Percentiles rank a stretch among this genome's conserved stretches.
Conservation (phyloP, 192 early-diverging fungal genomes). For the Coemansia sp. region DNA sequence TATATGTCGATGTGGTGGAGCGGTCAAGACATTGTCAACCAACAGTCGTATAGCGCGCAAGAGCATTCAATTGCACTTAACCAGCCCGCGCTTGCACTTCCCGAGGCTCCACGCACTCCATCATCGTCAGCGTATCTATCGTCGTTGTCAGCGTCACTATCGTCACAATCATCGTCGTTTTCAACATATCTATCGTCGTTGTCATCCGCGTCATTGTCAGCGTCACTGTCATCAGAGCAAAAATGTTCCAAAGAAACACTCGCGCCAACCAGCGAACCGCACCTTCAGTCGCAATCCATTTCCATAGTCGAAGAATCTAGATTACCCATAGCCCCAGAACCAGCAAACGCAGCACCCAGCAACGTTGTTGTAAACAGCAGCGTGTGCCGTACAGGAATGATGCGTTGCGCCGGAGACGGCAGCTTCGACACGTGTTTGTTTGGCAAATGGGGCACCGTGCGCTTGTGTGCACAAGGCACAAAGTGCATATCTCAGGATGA, state of each 20-base stretch:
- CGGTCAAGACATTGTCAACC: neutral
- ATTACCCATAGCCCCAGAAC: neutral
- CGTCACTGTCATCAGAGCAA: too few species aligned
- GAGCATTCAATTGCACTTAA: neutral
- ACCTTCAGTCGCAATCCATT: neutral
- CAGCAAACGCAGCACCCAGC: neutral
- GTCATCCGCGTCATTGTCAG: too few species aligned
- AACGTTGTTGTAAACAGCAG: neutral
- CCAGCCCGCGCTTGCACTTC: neutral
- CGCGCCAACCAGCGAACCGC: neutral
- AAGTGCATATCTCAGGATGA: constrained; percentile 11
- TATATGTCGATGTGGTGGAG: constrained; percentile 6
- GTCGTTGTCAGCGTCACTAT: too few species aligned
- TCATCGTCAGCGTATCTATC: too few species aligned
- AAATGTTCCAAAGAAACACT: neutral
- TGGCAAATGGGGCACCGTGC: constrained; percentile 40
- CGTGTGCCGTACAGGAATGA: neutral
- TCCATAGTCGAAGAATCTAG: neutral
- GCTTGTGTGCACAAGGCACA: constrained; percentile 29
- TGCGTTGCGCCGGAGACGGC: constrained; percentile 21
- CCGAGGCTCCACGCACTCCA: neutral
- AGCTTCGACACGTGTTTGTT: constrained; percentile 40
- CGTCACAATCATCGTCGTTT: too few species aligned
- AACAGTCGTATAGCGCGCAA: neutral
- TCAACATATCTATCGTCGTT: too few species aligned